Conservation (phyloP, 192 early-diverging fungal species). For the Coemansia sp. region DNA sequence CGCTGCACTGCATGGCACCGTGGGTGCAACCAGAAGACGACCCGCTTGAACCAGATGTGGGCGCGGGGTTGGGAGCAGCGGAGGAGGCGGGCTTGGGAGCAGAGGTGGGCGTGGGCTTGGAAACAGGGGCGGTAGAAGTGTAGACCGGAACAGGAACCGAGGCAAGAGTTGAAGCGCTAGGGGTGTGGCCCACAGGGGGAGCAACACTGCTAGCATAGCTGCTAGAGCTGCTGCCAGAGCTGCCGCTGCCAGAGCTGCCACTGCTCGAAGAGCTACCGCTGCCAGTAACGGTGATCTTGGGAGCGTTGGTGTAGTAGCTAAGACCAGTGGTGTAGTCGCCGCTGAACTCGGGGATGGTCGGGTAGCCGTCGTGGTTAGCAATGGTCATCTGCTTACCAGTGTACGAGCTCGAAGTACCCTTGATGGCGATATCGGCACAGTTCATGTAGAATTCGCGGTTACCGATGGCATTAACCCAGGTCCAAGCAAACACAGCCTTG, state of each 20-base stretch:
- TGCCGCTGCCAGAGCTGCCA: background rate
- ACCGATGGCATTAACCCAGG: slow-evolving; percentile 70
- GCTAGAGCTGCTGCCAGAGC: background rate
- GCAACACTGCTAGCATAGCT: background rate
- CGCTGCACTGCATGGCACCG: slow-evolving; percentile 25
- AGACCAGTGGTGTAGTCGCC: slow-evolving; percentile 36
- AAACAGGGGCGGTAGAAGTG: slow-evolving; percentile 14
- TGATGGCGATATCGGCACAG: slow-evolving; percentile 69
- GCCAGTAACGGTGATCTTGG: slow-evolving; percentile 38
- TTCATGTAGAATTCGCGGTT: slow-evolving; percentile 75
- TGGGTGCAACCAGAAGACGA: slow-evolving; percentile 18
- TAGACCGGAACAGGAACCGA: slow-evolving; percentile 8
- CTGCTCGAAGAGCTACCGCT: slow-evolving; percentile 10
- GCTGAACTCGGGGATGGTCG: slow-evolving; percentile 55
- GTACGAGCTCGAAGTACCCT: slow-evolving; percentile 32
- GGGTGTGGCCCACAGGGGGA: slow-evolving; percentile 2
- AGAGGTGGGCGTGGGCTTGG: no score
- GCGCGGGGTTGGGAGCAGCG: slow-evolving; percentile 6
- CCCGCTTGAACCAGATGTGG: background rate
- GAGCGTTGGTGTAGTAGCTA: slow-evolving; percentile 22
- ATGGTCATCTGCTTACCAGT: slow-evolving; percentile 56
- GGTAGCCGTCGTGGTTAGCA: slow-evolving; percentile 56
- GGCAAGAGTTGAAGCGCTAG: slow-evolving; percentile 4
- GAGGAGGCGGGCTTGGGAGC: slow-evolving; percentile 3
- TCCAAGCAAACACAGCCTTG: slow-evolving; percentile 57